These are phyloP conservation scores for Simmondsia chinensis DNA, from an alignment of 148 eudicot genomes.

Conservation along the genomic window DNA sequence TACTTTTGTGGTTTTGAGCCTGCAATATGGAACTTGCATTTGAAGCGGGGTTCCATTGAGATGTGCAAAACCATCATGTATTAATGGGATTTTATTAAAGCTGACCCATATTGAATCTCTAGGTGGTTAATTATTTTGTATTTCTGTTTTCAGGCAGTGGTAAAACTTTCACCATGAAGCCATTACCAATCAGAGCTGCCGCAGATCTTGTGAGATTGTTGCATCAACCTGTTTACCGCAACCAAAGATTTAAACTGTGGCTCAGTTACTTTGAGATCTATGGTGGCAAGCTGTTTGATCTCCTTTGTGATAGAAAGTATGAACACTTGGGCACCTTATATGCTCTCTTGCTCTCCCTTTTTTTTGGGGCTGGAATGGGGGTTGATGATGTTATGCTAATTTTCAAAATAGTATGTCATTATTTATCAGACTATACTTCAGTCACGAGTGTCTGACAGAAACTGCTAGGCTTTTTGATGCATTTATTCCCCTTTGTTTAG, in stretches of 20 bases:
- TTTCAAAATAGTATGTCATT: too few relatives aligned
- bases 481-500: too few relatives aligned
- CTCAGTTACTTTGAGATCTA: conserved; percentile 98
- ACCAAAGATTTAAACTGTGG: conserved; percentile 91
- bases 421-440: too few relatives aligned
- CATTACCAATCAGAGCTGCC: conserved; percentile 92
- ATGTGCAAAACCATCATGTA: conserved; percentile 1
- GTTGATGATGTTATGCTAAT: too few relatives aligned
- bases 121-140: conserved; percentile 7
- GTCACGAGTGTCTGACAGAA: too few relatives aligned
- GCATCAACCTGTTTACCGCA: conserved; percentile 75
- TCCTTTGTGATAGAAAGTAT: conserved; percentile 81
- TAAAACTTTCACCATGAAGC: conserved; percentile 97
- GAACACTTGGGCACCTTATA: neutral
- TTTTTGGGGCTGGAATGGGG: neutral
- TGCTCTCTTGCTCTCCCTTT: neutral
- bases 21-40: too few relatives aligned
- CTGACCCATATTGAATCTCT: neutral
- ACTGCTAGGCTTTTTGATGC: too few relatives aligned
- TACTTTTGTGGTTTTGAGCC: too few relatives aligned
- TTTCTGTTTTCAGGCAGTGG: conserved; percentile 75
- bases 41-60: conserved; percentile 1
- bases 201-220: conserved; percentile 78
- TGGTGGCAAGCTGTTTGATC: conserved; percentile 95
- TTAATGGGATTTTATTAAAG: neutral